Evolutionary conservation across 1,284 basidiomycete genomes (phyloP), one percentile per base, ranked within the genome.

Genomic region (Prillingera fragicola): DNA sequence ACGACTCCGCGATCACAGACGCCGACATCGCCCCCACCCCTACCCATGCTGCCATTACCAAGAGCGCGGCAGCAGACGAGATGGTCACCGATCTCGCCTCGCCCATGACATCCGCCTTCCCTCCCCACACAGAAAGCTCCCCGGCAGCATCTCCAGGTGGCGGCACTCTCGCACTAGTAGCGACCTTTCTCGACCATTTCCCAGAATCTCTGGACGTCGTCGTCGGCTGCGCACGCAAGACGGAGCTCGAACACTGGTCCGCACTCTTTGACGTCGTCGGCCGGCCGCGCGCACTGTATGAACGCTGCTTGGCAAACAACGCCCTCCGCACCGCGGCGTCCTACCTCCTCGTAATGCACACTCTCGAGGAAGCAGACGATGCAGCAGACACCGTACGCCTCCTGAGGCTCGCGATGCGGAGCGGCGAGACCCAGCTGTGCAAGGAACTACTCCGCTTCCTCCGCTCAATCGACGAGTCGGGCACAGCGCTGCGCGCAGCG

Each of bases 171-270:
- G 77, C 83, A 0, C 74, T 77, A 1, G 84, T 87, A 2, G 78
- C 96, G 41, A 85, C 87, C 52, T 98, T 99, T 62, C 73, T 99
- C 55, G 94, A 98, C 63, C 82, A 97, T 66, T 98, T 97, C 64
- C 84, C 89, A 47, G 83, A 81, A 41, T 80, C 85, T 4, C 74
- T 97, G 41, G 87, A 95, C 50, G 91, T 98, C 5, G 87, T 98
- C 2, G 94, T 97, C 8, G 84, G 87, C 6, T 97, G 94, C 62
- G 95, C 95, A 8, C 78, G 95, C 37, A 99, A 99, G 74, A 98
- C 91, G 4, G 95, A 99, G 70, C 81, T 94, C 59, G 84, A 87
- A 6, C 75, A 87, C 35, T 99, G 95, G 95, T 78, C 78, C 26
- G 78, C 83, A 47, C 73, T 99, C 19, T 99, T 99, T 64, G 82